Base-by-base conservation (phyloP, 2,329 filamentous ascomycete species). In the Talaromyces sp. region DNA sequence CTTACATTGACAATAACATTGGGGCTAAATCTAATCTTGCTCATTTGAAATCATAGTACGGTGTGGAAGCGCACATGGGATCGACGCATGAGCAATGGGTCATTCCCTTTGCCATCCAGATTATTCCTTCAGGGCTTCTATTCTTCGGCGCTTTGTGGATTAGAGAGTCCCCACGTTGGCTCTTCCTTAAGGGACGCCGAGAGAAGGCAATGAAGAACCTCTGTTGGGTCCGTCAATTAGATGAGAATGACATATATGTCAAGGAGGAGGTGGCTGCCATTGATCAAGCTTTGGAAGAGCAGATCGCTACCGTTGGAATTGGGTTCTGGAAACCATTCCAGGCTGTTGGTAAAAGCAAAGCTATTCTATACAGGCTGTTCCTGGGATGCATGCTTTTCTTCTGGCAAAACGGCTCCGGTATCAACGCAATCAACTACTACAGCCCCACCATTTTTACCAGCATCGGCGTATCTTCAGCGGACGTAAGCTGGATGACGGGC, bases 281-380 rank as follows among this genome's bases (percentile, higher is more conserved):
- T 65, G 74, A 77, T 27, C 51, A 53, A 13, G 51, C 51, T 24
- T 19, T 53, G 26, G 51, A 53, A 14, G 51, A 53, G 51, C 51
- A 53, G 19, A 21, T n/a, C 2, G 10, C 31, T 2, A 31, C 51
- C 13, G 26, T 53, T 5, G 26, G 51, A 11, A 31, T 53, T 31
- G 51, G 51, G 2, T 53, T 53, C 51, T 26, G 77, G 21, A 29
- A 53, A 19, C 51, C 51, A 14, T 31, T 53, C 27, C n/a, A 53
- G 19, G 51, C 79, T 10, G 78, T 85, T 19, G 77, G 81, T 54
- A 80, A 78, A 62, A 74, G 83, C 61, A 78, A 75, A 55, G 81
- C 81, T 68, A 81, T 89, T n/a, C 84, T 84, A 65, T 90, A 85
- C 80, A 84, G 89, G 52, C 86, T 93, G 73, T 83, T 90, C 71